Evolutionary conservation across 2,329 filamentous ascomycete genomes (phyloP).

Genomic region (Thielaviopsis ethacetica): DNA sequence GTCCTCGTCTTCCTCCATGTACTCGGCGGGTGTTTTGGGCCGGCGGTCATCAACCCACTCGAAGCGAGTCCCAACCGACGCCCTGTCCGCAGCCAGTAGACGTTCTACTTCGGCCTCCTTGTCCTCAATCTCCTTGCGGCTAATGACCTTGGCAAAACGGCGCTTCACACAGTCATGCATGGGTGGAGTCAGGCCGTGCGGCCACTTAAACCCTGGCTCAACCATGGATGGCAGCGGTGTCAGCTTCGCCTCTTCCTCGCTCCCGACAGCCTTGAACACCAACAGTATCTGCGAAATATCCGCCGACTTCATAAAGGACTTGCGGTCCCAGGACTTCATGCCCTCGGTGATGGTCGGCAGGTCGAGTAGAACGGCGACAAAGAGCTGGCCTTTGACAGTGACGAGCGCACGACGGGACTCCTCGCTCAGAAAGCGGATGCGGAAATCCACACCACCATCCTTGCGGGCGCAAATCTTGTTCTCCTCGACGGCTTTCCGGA

Average conservation of each 20-base stretch:
- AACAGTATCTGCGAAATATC: slow-evolving; percentile 84
- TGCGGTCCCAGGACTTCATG: slow-evolving; percentile 78
- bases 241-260: slow-evolving; percentile 48
- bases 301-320: slow-evolving; percentile 73
- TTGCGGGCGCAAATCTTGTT: slow-evolving; percentile 53
- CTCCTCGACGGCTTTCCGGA: slow-evolving; percentile 59
- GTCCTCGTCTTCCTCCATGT: slow-evolving; percentile 23
- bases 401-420: slow-evolving; percentile 61
- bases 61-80: slow-evolving; percentile 41
- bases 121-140: slow-evolving; percentile 68
- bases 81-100: slow-evolving; percentile 52
- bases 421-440: slow-evolving; percentile 61
- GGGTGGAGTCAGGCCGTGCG: slow-evolving; percentile 74
- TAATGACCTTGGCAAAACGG: slow-evolving; percentile 68
- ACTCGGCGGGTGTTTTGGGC: slow-evolving; percentile 14
- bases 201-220: slow-evolving; percentile 54
- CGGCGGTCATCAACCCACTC: slow-evolving; percentile 44
- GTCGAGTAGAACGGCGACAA: slow-evolving; percentile 67
- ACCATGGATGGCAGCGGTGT: slow-evolving; percentile 56
- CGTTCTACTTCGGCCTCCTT: slow-evolving; percentile 67
- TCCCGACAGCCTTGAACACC: slow-evolving; percentile 52
- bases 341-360: slow-evolving; percentile 75
- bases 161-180: slow-evolving; percentile 74
- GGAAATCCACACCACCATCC: slow-evolving; percentile 59
- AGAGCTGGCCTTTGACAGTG: slow-evolving; percentile 50